phyloP scores from a whole-genome alignment of 352 stramenopile genomes.

The Phytophthora macrochlamydospora region DNA sequence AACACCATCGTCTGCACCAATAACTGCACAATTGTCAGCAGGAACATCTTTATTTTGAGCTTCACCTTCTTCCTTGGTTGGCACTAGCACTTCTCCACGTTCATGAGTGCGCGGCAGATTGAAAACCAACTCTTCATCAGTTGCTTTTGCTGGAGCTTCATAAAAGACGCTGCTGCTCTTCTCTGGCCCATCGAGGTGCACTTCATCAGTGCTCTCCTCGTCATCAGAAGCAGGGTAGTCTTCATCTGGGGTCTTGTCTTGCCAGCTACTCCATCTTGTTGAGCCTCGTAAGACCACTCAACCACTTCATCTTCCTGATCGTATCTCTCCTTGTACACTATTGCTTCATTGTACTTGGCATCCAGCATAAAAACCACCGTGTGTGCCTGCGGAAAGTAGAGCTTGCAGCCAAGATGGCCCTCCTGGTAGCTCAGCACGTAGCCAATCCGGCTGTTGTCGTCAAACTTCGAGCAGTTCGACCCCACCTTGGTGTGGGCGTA shows the following conservation, averaged over 20 bases:
- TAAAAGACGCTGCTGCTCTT: background rate
- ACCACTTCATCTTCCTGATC: background rate
- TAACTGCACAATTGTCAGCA: background rate
- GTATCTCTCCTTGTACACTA: constrained; percentile 3
- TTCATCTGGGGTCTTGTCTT: background rate
- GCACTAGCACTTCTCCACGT: background rate
- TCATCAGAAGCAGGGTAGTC: background rate
- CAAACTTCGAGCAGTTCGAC: background rate
- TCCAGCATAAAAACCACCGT: background rate
- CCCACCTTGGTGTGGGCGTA: constrained; percentile 11
- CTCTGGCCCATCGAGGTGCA: background rate
- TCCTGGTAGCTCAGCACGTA: constrained; percentile 1
- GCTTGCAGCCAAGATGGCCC: background rate
- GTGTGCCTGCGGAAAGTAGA: background rate
- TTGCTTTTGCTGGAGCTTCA: background rate
- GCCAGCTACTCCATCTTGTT: background rate
- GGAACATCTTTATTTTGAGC: background rate
- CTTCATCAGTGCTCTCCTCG: background rate
- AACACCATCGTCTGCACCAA: too few relatives aligned
- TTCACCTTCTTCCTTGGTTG: background rate
- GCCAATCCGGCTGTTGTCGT: background rate
- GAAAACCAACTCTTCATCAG: background rate
- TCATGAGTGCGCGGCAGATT: background rate
- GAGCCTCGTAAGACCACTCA: background rate
- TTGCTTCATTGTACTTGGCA: constrained; percentile 6